phyloP scores from a whole-genome alignment of 2,329 filamentous ascomycete genomes.

The Monascus ruber region DNA sequence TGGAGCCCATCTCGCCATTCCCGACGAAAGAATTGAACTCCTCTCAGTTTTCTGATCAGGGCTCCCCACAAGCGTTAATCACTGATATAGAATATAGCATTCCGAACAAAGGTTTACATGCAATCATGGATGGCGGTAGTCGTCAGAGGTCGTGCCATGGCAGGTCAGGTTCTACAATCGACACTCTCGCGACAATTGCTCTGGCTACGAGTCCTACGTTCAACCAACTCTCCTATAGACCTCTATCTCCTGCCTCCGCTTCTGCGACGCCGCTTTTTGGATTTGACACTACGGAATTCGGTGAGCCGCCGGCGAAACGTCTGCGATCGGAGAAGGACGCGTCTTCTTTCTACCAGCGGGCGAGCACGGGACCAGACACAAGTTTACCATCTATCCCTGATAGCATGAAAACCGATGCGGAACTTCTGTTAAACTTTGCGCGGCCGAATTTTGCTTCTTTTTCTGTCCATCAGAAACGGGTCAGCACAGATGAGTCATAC shows the following conservation, averaged over 20 bases:
- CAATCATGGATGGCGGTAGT: slow-evolving; percentile 10
- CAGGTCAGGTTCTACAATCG: slow-evolving; percentile 36
- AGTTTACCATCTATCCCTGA: slow-evolving; percentile 22
- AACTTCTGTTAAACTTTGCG: slow-evolving; percentile 36
- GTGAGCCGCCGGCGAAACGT: slow-evolving; percentile 47
- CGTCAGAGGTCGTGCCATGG: slow-evolving; percentile 28
- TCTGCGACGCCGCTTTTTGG: slow-evolving; percentile 17
- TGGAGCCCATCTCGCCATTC: slow-evolving; percentile 35
- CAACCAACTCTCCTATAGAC: slow-evolving; percentile 21
- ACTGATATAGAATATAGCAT: slow-evolving; percentile 13
- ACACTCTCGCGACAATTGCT: slow-evolving; percentile 40
- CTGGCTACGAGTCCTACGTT: slow-evolving; percentile 38
- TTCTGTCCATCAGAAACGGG: slow-evolving; percentile 14
- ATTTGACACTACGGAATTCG: slow-evolving; percentile 16
- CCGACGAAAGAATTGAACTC: slow-evolving; percentile 17
- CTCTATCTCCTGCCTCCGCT: slow-evolving; percentile 15
- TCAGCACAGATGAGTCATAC: slow-evolving; percentile 22
- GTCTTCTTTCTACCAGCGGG: slow-evolving; percentile 27
- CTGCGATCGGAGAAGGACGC: slow-evolving; percentile 47
- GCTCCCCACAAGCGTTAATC: slow-evolving; percentile 11
- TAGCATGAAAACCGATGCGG: slow-evolving; percentile 38
- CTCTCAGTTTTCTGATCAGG: slow-evolving; percentile 18
- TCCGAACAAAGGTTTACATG: slow-evolving; percentile 11
- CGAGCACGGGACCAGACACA: slow-evolving; percentile 14
- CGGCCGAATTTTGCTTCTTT: slow-evolving; percentile 25